A percentile compares a stretch with the other conserved stretches of the same genome.
Conservation (phyloP, 2,329 filamentous ascomycete species). For the Ceratocystis papillata region DNA sequence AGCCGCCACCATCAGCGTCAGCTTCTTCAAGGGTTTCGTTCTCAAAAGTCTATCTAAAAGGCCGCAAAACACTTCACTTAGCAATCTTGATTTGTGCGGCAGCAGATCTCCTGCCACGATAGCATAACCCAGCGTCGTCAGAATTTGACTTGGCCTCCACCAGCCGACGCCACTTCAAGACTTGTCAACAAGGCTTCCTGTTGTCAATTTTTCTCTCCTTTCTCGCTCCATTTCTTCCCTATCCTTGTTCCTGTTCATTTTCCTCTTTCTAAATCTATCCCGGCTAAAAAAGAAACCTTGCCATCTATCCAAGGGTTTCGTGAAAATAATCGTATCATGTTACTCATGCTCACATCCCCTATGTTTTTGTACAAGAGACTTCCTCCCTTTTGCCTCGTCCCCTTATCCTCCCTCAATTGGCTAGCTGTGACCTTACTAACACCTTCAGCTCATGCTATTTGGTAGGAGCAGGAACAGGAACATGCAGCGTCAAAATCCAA, state of each 20-base stretch:
- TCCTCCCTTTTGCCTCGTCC: neutral
- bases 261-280: neutral
- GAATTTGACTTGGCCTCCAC: neutral
- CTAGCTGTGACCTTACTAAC: neutral
- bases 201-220: neutral
- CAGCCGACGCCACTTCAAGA: neutral
- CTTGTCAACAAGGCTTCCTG: neutral
- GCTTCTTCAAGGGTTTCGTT: neutral
- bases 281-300: neutral
- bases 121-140: neutral
- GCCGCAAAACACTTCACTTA: neutral
- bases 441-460: conserved; percentile 3
- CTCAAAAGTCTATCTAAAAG: neutral
- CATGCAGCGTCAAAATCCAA: neutral
- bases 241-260: neutral
- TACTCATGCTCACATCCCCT: neutral
- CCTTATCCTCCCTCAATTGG: neutral
- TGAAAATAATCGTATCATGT: conserved; percentile 2
- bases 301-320: neutral
- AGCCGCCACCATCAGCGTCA: neutral
- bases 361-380: too few relatives aligned
- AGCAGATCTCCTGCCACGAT: neutral
- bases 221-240: neutral
- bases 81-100: neutral
- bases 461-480: neutral